These are phyloP conservation scores for Hymenoscyphus linearis DNA, from an alignment of 2,329 filamentous ascomycete genomes.

Conservation along the genomic window DNA sequence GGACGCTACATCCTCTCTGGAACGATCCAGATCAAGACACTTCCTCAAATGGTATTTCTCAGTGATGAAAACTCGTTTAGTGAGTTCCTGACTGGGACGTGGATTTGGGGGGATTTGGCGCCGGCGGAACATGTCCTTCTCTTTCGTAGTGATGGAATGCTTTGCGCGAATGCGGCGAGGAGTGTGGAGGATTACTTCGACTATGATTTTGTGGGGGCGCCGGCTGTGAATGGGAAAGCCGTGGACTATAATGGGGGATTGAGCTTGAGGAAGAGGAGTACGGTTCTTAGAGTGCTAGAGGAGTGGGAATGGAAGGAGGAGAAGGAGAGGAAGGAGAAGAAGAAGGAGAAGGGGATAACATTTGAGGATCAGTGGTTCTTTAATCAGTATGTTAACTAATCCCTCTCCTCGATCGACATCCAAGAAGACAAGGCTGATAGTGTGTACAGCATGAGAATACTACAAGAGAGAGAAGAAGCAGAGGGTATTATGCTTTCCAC, in stretches of 20 bases:
- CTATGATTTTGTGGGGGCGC: conserved; percentile 35
- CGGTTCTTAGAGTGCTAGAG: conserved; percentile 30
- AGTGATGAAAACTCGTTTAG: conserved; percentile 27
- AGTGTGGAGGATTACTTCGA: conserved; percentile 33
- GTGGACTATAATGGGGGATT: conserved; percentile 35
- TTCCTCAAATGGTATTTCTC: conserved; percentile 35
- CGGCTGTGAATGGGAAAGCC: conserved; percentile 24
- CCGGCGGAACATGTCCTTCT: conserved; percentile 33
- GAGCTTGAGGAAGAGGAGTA: conserved; percentile 34
- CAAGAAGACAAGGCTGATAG: not conserved
- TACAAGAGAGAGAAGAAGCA: conserved; percentile 19
- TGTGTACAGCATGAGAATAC: conserved; percentile 17
- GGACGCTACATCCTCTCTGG: conserved; percentile 33
- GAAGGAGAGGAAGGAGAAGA: conserved; percentile 9
- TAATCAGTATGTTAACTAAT: conserved; percentile 19
- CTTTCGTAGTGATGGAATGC: conserved; percentile 34
- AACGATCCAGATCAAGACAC: conserved; percentile 35
- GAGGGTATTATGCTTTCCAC: conserved; percentile 19
- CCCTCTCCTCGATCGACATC: not conserved
- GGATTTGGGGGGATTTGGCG: conserved; percentile 33
- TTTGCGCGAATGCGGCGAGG: conserved; percentile 32
- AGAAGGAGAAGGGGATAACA: not conserved
- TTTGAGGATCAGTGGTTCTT: conserved; percentile 31
- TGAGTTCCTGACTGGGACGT: conserved; percentile 30
- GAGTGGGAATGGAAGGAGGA: conserved; percentile 25